Evolutionary conservation across 192 early-diverging fungal species (phyloP), one percentile per base, ranked within the genome.

Genomic region (Mortierella alpina): DNA sequence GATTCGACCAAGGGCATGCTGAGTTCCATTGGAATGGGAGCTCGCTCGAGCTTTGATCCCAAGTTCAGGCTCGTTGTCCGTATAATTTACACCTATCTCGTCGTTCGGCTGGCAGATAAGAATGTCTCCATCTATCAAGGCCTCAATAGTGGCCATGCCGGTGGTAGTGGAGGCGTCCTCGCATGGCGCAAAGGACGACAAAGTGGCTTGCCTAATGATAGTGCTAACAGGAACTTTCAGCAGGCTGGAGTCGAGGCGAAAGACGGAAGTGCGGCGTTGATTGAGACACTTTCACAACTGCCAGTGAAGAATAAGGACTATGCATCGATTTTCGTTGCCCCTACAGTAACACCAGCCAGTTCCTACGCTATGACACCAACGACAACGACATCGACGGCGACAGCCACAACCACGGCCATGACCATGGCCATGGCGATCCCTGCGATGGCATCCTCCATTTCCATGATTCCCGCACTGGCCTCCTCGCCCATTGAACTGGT

Each of bases 301-400:
- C 77, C 77, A 2, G 22, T n/a, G 53, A 80, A 72, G 60, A 80
- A 80, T 45, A 72, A 68, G 56, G 77, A 80, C n/a, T 80, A 80
- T 64, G 65, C 77, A 1, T 7, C 50, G 8, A 53, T 80, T 14
- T 72, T 80, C 50, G 54, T 70, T 7, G 0, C 46, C 7, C 59
- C 57, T 6, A 15, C 58, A 14, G 17, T 39, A 48, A 8, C 53
- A 2, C 20, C 48, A 2, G 4, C 11, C 8, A 42, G 46, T n/a
- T 20, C 48, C 15, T 18, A 2, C 15, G 12, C 23, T 20, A 11
- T 54, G 3, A 13, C 45, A 48, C 11, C 58, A 2, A 11, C 51
- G 9, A 15, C 59, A 47, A 54, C 31, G 0, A 14, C 47, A 22
- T 12, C 65, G 42, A 67, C 40, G 40, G 23, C 65, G 8, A 47